Evolutionary conservation across 176 grass and related monocot genomes (phyloP), one percentile per base, ranked within the genome.

Genomic region (Triticum monococcum): DNA sequence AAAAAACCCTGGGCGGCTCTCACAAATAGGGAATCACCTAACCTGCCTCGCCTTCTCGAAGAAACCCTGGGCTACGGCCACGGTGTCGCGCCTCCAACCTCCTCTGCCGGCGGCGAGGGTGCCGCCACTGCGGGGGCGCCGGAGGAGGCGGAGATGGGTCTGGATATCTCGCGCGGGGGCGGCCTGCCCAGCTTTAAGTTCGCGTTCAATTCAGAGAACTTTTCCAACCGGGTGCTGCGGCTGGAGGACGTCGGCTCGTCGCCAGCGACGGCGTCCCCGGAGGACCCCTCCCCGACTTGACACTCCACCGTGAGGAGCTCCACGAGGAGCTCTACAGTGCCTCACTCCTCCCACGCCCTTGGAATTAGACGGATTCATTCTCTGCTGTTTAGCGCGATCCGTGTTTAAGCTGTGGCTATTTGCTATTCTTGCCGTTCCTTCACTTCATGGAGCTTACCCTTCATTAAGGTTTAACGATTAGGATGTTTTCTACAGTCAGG

Each of bases 181-280:
- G 88, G 77, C 32, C 85, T 80, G 2, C 90, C 77, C 33, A 97
- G 48, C 76, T 94, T 92, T 35, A 90, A 94, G 77, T 97, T 97
- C 84, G 90, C 92, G 40, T 97, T 92, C 86, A 91, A 94, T 82
- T 90, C 89, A 72, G 86, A 87, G 41, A 94, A 94, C 84, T 97
- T 94, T 88, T 97, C 92, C 13, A 88, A 97, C 81, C 63, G 92
- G 75, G 84, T 89, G 59, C 78, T 97, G 46, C 86, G 86, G 84
- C 88, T 97, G 84, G 95, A 97, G 86, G 83, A 92, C 81, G 66
- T 92, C 32, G 54, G 86, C 81, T 94, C 84, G 66, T 92, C 32
- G 54, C 84, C 2, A 69, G 69, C 35, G 61, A 75, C 50, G 60
- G 18, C 14, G 66, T 79, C 9, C 75, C 63, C 22, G 81, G 71